phyloP scores from a whole-genome alignment of 768 basidiomycete genomes.

The Neoboletus magnificus region DNA sequence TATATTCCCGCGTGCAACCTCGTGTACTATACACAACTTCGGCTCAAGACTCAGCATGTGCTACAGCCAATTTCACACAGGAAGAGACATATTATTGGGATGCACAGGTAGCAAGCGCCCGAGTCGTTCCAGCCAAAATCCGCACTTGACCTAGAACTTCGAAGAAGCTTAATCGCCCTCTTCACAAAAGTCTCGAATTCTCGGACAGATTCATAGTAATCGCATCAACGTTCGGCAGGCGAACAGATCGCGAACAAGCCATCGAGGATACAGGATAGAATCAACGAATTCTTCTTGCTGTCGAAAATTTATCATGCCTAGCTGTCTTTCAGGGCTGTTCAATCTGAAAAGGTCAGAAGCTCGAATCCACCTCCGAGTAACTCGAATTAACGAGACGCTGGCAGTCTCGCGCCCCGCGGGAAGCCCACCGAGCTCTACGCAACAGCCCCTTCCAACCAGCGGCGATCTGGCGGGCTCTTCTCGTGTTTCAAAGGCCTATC shows the following conservation, averaged over 20 bases:
- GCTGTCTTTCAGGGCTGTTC: not conserved
- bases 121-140: too few species aligned
- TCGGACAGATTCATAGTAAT: not conserved
- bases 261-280: not conserved
- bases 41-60: not conserved
- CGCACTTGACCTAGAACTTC: not conserved
- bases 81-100: not conserved
- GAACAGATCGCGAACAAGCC: not conserved
- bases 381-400: not conserved
- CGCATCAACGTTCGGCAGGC: not conserved
- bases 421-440: not conserved
- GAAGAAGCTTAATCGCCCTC: not conserved
- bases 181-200: not conserved
- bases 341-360: not conserved
- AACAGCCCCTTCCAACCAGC: not conserved
- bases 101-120: too few species aligned
- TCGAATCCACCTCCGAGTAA: not conserved
- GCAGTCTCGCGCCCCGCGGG: constrained; percentile 6
- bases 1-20: not conserved
- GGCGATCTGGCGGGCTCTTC: not conserved
- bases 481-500: not conserved
- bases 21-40: not conserved
- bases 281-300: not conserved
- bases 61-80: not conserved
- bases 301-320: not conserved